These are phyloP conservation scores for Staphylotrichum longicolle DNA, from an alignment of 495 filamentous ascomycete genomes.

Conservation along the genomic window DNA sequence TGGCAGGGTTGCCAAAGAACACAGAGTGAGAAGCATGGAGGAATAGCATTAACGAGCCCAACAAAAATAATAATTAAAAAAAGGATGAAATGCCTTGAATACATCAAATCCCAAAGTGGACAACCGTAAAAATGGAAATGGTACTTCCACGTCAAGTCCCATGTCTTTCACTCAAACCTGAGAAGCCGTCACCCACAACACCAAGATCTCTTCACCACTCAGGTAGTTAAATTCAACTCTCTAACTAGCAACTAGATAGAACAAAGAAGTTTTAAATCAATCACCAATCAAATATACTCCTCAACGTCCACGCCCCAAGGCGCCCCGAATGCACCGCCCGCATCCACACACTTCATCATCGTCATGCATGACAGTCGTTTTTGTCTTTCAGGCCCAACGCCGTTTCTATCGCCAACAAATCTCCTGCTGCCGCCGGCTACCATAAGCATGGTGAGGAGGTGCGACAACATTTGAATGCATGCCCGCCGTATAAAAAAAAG, in stretches of 20 bases:
- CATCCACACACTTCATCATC: conserved; percentile 12
- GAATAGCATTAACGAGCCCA: too few relatives aligned
- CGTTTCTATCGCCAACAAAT: conserved; percentile 4
- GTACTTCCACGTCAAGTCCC: too few relatives aligned
- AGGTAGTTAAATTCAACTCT: not conserved
- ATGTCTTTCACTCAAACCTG: too few relatives aligned
- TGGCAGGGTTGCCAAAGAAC: too few relatives aligned
- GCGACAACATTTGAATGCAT: conserved; percentile 6
- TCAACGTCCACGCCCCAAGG: not conserved
- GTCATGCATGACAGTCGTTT: conserved; percentile 18
- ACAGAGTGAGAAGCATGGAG: too few relatives aligned
- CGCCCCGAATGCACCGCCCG: too few relatives aligned
- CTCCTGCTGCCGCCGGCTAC: not conserved
- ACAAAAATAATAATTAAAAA: too few relatives aligned
- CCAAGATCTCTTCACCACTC: not conserved
- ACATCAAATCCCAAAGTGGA: too few relatives aligned
- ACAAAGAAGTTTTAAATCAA: not conserved
- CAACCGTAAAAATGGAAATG: too few relatives aligned
- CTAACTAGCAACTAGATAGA: conserved; percentile 6
- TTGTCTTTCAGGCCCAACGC: conserved; percentile 20
- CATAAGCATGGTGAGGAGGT: too few relatives aligned
- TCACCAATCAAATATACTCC: not conserved
- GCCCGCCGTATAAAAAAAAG: not conserved
- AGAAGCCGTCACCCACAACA: not conserved
- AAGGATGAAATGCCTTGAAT: too few relatives aligned